These are phyloP conservation scores for Aspergillus versicolor DNA, from an alignment of 2,329 filamentous ascomycete species.

Conservation along the genomic window DNA sequence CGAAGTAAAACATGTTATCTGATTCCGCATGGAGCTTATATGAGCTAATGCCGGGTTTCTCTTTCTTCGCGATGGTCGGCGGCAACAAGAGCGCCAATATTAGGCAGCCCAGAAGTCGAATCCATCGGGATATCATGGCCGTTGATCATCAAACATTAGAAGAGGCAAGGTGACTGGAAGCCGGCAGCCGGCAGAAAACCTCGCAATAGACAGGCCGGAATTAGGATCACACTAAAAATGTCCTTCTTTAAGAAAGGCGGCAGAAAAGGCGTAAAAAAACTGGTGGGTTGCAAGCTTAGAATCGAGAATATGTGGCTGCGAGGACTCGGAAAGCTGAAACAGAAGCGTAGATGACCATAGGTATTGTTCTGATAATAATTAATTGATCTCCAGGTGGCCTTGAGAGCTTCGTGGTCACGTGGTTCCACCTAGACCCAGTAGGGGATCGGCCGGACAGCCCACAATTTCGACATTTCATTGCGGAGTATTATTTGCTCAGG, in stretches of 20 bases:
- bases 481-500: too few relatives aligned
- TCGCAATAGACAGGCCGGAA: not conserved
- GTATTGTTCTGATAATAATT: not conserved
- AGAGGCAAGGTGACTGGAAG: constrained; percentile 12
- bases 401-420: constrained; percentile 33
- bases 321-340: not conserved
- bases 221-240: not conserved
- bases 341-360: not conserved
- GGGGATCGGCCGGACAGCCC: too few relatives aligned
- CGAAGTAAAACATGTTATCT: constrained; percentile 78
- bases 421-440: constrained; percentile 17
- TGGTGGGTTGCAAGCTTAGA: too few relatives aligned
- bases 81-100: constrained; percentile 51
- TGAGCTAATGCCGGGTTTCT: constrained; percentile 64
- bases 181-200: not conserved
- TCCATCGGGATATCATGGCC: constrained; percentile 43
- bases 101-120: constrained; percentile 51
- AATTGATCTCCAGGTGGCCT: constrained; percentile 26
- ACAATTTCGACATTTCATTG: too few relatives aligned
- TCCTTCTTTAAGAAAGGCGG: not conserved
- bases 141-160: constrained; percentile 30
- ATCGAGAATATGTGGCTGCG: not conserved
- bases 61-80: constrained; percentile 52
- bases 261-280: not conserved
- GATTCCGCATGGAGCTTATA: constrained; percentile 68